A percentile compares a stretch with the other conserved stretches of the same genome.
phyloP scores from a whole-genome alignment of 305 asterid species.

The Fraxinus nigra region DNA sequence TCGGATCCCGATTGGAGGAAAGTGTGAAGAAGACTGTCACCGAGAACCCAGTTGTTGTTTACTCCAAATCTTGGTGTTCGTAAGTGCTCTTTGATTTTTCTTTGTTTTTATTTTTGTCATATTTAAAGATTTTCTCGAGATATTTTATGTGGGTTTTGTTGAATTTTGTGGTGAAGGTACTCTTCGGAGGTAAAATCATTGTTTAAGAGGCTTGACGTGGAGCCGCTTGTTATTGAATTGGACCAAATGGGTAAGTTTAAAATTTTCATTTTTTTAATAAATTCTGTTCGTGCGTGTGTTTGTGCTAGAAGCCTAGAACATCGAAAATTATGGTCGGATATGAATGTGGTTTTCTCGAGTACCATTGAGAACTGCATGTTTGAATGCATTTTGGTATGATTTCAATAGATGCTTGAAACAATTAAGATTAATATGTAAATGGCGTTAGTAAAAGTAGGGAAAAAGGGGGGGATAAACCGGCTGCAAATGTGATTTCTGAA shows the following conservation, averaged over 20 bases:
- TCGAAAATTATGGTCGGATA: neutral
- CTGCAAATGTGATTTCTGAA: neutral
- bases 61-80: constrained; percentile 91
- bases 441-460: neutral
- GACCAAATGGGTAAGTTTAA: constrained; percentile 61
- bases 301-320: neutral
- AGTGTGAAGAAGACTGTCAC: constrained; percentile 49
- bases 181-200: constrained; percentile 72
- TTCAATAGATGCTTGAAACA: neutral
- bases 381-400: neutral
- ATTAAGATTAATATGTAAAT: neutral
- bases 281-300: neutral
- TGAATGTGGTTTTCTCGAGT: neutral
- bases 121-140: neutral
- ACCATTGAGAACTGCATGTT: neutral
- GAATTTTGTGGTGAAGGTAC: constrained; percentile 43
- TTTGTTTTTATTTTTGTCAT: neutral
- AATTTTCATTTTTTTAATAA: neutral
- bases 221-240: constrained; percentile 77
- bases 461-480: neutral
- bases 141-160: neutral
- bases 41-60: constrained; percentile 75
- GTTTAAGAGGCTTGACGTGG: constrained; percentile 73
- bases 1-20: constrained; percentile 61
- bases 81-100: constrained; percentile 31